Evolutionary conservation across 1,284 basidiomycete genomes (phyloP).

Genomic region (Tremellales sp.): DNA sequence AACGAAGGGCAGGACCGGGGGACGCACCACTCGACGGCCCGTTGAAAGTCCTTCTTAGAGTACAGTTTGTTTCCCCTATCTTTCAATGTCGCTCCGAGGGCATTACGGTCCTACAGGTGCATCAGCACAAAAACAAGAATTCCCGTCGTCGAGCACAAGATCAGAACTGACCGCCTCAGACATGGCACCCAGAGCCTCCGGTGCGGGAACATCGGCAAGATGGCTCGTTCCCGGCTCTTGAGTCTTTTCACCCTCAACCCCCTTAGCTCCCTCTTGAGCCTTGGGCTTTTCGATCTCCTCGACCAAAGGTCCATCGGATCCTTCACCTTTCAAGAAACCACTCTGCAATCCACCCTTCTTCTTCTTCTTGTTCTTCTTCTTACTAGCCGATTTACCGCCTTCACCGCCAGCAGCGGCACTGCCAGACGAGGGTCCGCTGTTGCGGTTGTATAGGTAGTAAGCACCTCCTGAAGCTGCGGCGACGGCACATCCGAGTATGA

Average conservation of each 20-base stretch:
- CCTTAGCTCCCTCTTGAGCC: constrained; percentile 41
- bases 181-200: constrained; percentile 31
- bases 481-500: constrained; percentile 56
- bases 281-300: constrained; percentile 59
- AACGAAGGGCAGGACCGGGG: not conserved
- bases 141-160: not conserved
- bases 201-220: constrained; percentile 32
- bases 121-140: not conserved
- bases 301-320: constrained; percentile 63
- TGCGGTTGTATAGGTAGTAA: constrained; percentile 58
- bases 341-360: constrained; percentile 50
- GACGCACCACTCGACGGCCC: constrained; percentile 64
- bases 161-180: constrained; percentile 20
- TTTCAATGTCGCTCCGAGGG: constrained; percentile 76
- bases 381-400: constrained; percentile 52
- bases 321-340: constrained; percentile 34
- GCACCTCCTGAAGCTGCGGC: constrained; percentile 71
- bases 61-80: constrained; percentile 86
- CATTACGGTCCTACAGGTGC: constrained; percentile 61
- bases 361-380: constrained; percentile 58
- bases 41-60: constrained; percentile 67
- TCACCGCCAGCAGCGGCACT: constrained; percentile 36
- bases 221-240: not conserved
- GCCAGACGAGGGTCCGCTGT: constrained; percentile 7
- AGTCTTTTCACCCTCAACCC: not conserved